Base-by-base conservation (phyloP, 2,329 filamentous ascomycete genomes). In the Aspergillus costaricaensis region DNA sequence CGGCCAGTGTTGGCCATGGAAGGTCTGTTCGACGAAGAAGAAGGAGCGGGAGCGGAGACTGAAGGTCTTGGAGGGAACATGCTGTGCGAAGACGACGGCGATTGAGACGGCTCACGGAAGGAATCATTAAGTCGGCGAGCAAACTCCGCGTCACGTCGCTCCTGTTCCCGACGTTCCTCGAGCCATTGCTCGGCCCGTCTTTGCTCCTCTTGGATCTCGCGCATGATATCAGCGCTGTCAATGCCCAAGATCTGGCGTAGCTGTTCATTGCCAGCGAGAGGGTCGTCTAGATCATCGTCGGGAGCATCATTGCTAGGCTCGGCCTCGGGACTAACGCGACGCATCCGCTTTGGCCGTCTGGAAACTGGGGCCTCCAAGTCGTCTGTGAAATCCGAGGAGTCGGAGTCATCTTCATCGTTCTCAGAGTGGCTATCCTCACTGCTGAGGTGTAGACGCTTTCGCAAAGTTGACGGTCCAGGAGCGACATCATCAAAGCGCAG, bases 71-170 rank as follows among this genome's bases (percentile, higher is more conserved):
- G 23, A 21, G 41, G 17, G 5, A 44, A 12, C 6, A 14, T 44
- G 19, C 41, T 44, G 23, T 14, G 41, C 41, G 41, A 14, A 21
- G 60, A 64, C 17, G 57, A 57, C 9, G 65, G 52, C 8, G 61
- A 44, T 14, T 68, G 39, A 8, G 51, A 36, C 51, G 51, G n/a
- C 19, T 19, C 23, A 53, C 64, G 53, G 62, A 68, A 68, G 51
- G 67, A 65, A 27, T 74, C 62, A 77, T 73, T 23, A n/a, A 80
- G 66, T 25, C 62, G 70, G 49, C 74, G 73, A 36, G 78, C 78
- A 59, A 75, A 67, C 61, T 75, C 74, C n/a, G 65, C 76, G 59
- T 79, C 77, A 36, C 65, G 69, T 19, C 70, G 73, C 58, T 76
- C 74, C 63, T 76, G 73, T 55, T 73, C 70, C 47, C 64, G 68